These are phyloP conservation scores for Debaryomycetaceae sp. DNA, from an alignment of 1,139 yeast species.

Conservation along the genomic window DNA sequence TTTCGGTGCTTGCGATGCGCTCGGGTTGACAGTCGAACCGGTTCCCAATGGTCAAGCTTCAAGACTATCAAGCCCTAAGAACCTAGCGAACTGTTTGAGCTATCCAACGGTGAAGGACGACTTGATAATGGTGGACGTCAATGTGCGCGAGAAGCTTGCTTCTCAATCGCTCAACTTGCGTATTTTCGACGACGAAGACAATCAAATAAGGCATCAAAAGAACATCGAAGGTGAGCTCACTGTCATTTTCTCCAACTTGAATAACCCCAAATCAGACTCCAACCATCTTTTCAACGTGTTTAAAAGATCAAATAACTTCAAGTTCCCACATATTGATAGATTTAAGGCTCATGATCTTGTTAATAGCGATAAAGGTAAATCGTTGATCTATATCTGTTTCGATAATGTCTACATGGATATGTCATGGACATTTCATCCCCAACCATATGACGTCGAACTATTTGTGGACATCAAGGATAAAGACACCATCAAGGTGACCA, in stretches of 20 bases:
- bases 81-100: slow-evolving; percentile 35
- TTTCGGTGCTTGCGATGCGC: not conserved
- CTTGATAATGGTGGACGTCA: slow-evolving; percentile 30
- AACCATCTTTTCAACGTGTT: slow-evolving; percentile 8
- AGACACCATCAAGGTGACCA: slow-evolving; percentile 29
- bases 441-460: slow-evolving; percentile 29
- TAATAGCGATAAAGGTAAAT: slow-evolving; percentile 21
- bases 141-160: slow-evolving; percentile 26
- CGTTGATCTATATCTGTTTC: slow-evolving; percentile 38
- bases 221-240: slow-evolving; percentile 27
- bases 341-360: slow-evolving; percentile 13
- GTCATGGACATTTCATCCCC: slow-evolving; percentile 42
- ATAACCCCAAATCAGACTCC: slow-evolving; percentile 15
- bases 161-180: slow-evolving; percentile 36
- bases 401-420: slow-evolving; percentile 42
- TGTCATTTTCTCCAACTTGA: slow-evolving; percentile 36
- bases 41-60: slow-evolving; percentile 19
- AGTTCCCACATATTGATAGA: slow-evolving; percentile 6
- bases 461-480: slow-evolving; percentile 34
- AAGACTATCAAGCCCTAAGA: slow-evolving; percentile 23
- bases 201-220: slow-evolving; percentile 28
- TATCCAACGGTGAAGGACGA: slow-evolving; percentile 39
- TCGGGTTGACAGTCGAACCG: slow-evolving; percentile 8
- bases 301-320: slow-evolving; percentile 11
- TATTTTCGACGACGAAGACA: slow-evolving; percentile 37